Base-by-base conservation (phyloP, 495 filamentous ascomycete genomes). In the Aspergillus indologenus region DNA sequence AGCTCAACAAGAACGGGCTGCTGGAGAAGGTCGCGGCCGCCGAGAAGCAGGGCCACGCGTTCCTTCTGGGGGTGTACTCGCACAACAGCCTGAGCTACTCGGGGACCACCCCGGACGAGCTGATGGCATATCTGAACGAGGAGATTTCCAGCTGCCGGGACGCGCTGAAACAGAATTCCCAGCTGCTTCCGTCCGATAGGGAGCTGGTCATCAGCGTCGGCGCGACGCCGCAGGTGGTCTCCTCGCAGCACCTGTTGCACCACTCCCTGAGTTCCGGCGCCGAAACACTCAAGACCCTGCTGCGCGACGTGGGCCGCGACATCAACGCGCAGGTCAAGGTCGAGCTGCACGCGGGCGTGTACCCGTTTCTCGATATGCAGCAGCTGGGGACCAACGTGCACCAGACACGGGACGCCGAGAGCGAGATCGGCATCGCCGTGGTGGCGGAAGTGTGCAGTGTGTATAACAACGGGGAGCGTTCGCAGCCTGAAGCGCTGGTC, bases 291-390 rank as follows among this genome's bases (percentile, higher is more conserved):
- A 69, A 60, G 45, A 40, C 53, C 1, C n/a, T 73, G 49, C 54
- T 68, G 43, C 57, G 47, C 17, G 62, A 61, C 60, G 62, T 62
- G 0, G 34, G 47, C 24, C 21, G 53, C 14, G 57, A 65, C 11
- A 44, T 63, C 19, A 47, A 73, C 3, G 56, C 73, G 5, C 56
- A 69, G 5, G 76, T 80, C 45, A 68, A 65, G 4, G 67, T 90
- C 40, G 89, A 91, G 61, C 60, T 91, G 0, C 87, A 92, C 75
- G 88, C 89, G 0, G 86, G 87, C 15, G 85, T 87, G 1, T 90
- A 89, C 68, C 83, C 89, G 0, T 76, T 89, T 8, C 80, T 94
- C 1, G 91, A 95, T 68, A 73, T 94, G 63, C 91, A 96, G 69
- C 91, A 95, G 59, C 71, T 94, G 1, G 86, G 89, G 1, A 91